Evolutionary conservation across 495 filamentous ascomycete species (phyloP).

Genomic region (Daldinia grandis): DNA sequence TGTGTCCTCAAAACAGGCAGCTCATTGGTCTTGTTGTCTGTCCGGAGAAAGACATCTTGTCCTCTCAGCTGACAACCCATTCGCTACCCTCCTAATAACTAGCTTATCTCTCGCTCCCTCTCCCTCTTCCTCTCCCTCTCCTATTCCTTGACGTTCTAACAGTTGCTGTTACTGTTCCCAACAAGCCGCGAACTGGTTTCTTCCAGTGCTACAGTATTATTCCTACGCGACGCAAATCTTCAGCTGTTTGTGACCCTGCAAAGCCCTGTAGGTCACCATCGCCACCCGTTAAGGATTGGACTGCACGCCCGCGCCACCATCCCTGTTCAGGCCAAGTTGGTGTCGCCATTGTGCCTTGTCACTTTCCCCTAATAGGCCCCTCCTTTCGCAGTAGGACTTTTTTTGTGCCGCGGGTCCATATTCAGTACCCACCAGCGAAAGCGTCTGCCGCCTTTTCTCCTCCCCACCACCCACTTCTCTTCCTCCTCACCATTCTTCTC

Average conservation of each 20-base stretch:
- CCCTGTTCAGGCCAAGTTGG: slow-evolving; percentile 39
- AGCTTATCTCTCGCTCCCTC: slow-evolving; percentile 25
- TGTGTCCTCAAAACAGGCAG: slow-evolving; percentile 32
- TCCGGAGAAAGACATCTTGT: slow-evolving; percentile 33
- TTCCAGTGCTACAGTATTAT: slow-evolving; percentile 23
- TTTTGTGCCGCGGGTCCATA: slow-evolving; percentile 38
- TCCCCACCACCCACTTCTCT: slow-evolving; percentile 43
- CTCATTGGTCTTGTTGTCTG: slow-evolving; percentile 42
- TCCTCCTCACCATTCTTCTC: slow-evolving; percentile 32
- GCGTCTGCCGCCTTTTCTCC: slow-evolving; percentile 43
- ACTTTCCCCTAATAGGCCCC: slow-evolving; percentile 38
- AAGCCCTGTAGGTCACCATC: slow-evolving; percentile 41
- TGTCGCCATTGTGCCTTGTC: slow-evolving; percentile 46
- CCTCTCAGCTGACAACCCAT: slow-evolving; percentile 40
- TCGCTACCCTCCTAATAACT: slow-evolving; percentile 18
- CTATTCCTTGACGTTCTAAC: background rate
- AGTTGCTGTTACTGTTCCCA: slow-evolving; percentile 4
- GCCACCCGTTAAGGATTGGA: slow-evolving; percentile 42
- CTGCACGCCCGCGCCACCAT: slow-evolving; percentile 40
- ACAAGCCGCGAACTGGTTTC: slow-evolving; percentile 10
- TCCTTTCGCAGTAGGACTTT: slow-evolving; percentile 37
- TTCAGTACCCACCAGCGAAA: slow-evolving; percentile 36
- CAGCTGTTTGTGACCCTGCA: slow-evolving; percentile 42
- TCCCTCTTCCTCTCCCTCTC: slow-evolving; percentile 1
- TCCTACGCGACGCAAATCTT: slow-evolving; percentile 10